Conservation (phyloP, 345 rosid species). For the Eucalyptus pauciflora region DNA sequence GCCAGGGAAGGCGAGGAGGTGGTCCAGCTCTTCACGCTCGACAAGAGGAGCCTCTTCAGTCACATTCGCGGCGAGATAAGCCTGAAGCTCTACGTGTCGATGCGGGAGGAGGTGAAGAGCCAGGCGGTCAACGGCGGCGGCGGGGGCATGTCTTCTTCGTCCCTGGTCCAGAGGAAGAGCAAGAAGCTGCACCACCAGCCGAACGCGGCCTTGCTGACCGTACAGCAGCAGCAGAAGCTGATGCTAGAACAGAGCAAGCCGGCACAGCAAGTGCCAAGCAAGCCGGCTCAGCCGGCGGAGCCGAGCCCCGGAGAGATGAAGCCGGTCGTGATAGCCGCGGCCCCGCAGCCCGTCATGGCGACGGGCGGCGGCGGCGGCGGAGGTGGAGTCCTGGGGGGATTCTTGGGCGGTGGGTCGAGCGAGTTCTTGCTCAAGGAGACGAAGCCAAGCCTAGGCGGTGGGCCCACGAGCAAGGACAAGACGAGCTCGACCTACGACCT, state of each 20-base stretch:
- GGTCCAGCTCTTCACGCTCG: conserved; percentile 44
- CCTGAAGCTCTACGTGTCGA: conserved; percentile 36
- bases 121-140: not conserved
- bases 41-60: conserved; percentile 59
- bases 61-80: conserved; percentile 63
- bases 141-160: not conserved
- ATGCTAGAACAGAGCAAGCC: conserved; percentile 13
- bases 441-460: conserved; percentile 58
- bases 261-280: conserved; percentile 22
- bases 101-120: conserved; percentile 11
- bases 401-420: conserved; percentile 10
- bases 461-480: conserved; percentile 42
- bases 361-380: not conserved
- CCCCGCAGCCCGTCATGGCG: conserved; percentile 12
- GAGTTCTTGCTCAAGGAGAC: conserved; percentile 68
- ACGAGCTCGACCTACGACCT: conserved; percentile 63
- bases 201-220: conserved; percentile 8
- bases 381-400: conserved; percentile 2
- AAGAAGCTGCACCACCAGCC: conserved; percentile 37
- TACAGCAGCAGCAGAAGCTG: conserved; percentile 26
- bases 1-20: conserved; percentile 32
- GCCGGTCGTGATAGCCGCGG: conserved; percentile 36
- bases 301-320: conserved; percentile 38
- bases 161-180: conserved; percentile 20
- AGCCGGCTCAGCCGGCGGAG: conserved; percentile 21